phyloP scores from a whole-genome alignment of 2,329 filamentous ascomycete genomes.

The Rugonectria rugulosa region DNA sequence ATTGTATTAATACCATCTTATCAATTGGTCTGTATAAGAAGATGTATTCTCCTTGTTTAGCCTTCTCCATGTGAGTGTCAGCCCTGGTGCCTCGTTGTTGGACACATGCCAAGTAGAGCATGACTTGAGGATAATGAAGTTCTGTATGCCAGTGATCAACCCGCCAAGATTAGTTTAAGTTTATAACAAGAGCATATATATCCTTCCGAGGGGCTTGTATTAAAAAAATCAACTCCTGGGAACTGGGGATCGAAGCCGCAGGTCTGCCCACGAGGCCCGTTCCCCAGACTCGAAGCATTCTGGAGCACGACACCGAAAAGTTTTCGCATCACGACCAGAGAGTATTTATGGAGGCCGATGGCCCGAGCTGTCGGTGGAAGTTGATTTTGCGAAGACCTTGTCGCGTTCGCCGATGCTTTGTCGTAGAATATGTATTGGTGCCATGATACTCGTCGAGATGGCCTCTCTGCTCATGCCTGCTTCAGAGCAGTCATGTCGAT shows the following conservation, averaged over 20 bases:
- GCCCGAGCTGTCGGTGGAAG: not conserved
- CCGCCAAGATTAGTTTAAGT: too few species aligned
- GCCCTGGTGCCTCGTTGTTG: too few species aligned
- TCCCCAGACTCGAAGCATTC: not conserved
- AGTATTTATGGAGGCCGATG: not conserved
- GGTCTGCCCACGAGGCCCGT: conserved; percentile 1
- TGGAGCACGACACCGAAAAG: not conserved
- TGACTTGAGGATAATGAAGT: too few species aligned
- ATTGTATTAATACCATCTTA: too few species aligned
- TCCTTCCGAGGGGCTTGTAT: too few species aligned
- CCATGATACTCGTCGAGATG: not conserved
- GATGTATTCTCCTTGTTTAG: too few species aligned
- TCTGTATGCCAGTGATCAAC: too few species aligned
- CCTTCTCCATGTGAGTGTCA: too few species aligned
- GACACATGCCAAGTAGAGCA: too few species aligned
- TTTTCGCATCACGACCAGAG: not conserved
- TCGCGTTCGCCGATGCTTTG: not conserved
- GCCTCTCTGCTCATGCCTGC: not conserved
- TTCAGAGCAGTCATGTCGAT: too few species aligned
- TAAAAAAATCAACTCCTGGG: not conserved
- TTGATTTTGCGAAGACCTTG: not conserved
- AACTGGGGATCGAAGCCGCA: not conserved
- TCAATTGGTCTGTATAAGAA: too few species aligned
- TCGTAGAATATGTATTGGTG: not conserved
- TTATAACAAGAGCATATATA: too few species aligned